phyloP scores from a whole-genome alignment of 371 early-diverging fungal genomes.

The Actinomortierella ambigua region DNA sequence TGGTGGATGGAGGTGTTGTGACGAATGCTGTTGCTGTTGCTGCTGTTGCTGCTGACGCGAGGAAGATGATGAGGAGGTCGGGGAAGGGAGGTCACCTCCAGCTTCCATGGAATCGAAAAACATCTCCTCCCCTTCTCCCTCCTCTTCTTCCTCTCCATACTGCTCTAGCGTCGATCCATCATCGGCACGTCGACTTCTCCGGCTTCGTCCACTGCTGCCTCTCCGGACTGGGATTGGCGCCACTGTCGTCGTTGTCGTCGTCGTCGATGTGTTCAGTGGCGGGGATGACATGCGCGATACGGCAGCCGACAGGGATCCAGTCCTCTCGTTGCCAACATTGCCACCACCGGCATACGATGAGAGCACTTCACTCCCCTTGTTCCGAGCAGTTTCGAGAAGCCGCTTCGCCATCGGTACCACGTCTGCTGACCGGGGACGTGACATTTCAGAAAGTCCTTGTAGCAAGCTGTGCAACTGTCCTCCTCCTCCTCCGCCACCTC shows the following conservation, averaged over 20 bases:
- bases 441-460: constrained; percentile 41
- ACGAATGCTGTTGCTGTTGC: constrained; percentile 39
- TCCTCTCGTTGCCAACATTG: too few relatives aligned
- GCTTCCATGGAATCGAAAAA: too few relatives aligned
- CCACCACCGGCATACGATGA: not conserved
- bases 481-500: not conserved
- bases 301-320: not conserved
- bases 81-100: too few relatives aligned
- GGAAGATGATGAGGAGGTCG: constrained; percentile 6
- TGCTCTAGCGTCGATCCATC: too few relatives aligned
- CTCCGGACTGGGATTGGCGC: constrained; percentile 18
- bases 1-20: too few relatives aligned
- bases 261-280: constrained; percentile 3
- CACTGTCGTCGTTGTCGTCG: constrained; percentile 10
- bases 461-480: constrained; percentile 27
- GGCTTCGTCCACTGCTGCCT: constrained; percentile 4
- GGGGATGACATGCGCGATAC: constrained; percentile 1
- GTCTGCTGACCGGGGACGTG: constrained; percentile 39
- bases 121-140: too few relatives aligned
- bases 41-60: constrained; percentile 50
- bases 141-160: too few relatives aligned
- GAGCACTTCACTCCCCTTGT: constrained; percentile 3
- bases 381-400: constrained; percentile 32
- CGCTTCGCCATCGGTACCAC: constrained; percentile 44
- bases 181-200: not conserved